Conservation (phyloP, 495 filamentous ascomycete genomes). For the Tuber umbilicatum region DNA sequence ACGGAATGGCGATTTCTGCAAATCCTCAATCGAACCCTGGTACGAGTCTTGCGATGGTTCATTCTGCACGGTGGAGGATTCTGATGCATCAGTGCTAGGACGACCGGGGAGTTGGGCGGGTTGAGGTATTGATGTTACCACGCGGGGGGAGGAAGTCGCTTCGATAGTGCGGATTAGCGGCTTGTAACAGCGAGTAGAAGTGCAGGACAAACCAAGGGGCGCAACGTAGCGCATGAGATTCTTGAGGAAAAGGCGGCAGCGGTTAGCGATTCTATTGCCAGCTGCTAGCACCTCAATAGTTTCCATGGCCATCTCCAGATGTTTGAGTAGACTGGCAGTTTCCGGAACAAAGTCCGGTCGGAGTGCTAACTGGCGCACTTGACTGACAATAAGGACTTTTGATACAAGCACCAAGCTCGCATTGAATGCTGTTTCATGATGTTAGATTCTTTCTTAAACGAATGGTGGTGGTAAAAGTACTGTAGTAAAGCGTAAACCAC, state of each 20-base stretch:
- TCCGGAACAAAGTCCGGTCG: conserved; percentile 30
- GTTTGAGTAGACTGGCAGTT: conserved; percentile 31
- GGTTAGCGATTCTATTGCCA: conserved; percentile 46
- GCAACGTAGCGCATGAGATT: conserved; percentile 41
- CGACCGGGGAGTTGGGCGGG: neutral
- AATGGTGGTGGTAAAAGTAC: conserved; percentile 17
- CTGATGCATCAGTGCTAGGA: neutral
- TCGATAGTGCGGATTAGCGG: neutral
- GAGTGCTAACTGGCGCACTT: conserved; percentile 38
- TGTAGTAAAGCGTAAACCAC: conserved; percentile 48
- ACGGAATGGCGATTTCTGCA: conserved; percentile 40
- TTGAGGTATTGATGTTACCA: conserved; percentile 18
- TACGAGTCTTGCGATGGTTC: neutral
- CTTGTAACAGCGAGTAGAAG: neutral
- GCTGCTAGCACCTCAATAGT: conserved; percentile 44
- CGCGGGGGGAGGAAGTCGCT: conserved; percentile 20
- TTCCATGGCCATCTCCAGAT: conserved; percentile 43
- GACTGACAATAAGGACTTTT: conserved; percentile 38
- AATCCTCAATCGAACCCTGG: neutral
- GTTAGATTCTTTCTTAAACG: neutral
- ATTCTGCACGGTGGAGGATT: conserved; percentile 8
- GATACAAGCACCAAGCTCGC: conserved; percentile 45
- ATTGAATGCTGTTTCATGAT: conserved; percentile 43
- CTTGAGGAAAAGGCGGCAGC: conserved; percentile 44
- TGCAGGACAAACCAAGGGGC: conserved; percentile 30